phyloP scores from a whole-genome alignment of 768 basidiomycete species.

The Termitomyces eurrhizus region DNA sequence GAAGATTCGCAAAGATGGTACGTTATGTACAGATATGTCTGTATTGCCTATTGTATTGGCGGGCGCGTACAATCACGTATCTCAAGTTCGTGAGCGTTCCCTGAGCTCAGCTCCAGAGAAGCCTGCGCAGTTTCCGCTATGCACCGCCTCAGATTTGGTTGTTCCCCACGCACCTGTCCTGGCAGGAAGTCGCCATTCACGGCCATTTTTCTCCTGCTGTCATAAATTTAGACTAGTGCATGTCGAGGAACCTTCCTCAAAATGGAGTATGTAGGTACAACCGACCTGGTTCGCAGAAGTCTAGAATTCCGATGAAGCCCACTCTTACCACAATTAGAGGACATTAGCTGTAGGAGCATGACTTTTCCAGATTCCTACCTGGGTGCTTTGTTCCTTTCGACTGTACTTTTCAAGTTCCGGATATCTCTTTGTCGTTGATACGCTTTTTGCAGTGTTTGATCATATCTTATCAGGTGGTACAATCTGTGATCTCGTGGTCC shows the following conservation, averaged over 20 bases:
- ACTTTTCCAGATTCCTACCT: not conserved
- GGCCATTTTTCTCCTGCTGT: not conserved
- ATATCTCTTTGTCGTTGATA: not conserved
- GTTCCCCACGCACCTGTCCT: not conserved
- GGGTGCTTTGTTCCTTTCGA: slow-evolving; percentile 5
- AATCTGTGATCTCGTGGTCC: not conserved
- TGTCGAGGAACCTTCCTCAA: not conserved
- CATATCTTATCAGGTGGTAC: not conserved
- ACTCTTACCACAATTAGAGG: not conserved
- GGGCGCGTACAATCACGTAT: not conserved
- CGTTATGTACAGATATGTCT: not conserved
- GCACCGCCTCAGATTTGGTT: not conserved
- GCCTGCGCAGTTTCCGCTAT: not conserved
- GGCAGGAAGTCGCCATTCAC: not conserved
- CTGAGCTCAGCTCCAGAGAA: not conserved
- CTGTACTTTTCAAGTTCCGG: not conserved
- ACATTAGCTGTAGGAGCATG: not conserved
- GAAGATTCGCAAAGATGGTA: not conserved
- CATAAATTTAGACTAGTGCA: not conserved
- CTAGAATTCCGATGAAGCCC: not conserved
- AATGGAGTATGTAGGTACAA: not conserved
- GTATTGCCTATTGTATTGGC: not conserved
- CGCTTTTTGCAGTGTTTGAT: not conserved
- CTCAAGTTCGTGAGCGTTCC: not conserved
- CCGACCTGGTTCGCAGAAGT: slow-evolving; percentile 12